phyloP scores from a whole-genome alignment of 495 filamentous ascomycete genomes.

The Achaetomiella virescens region DNA sequence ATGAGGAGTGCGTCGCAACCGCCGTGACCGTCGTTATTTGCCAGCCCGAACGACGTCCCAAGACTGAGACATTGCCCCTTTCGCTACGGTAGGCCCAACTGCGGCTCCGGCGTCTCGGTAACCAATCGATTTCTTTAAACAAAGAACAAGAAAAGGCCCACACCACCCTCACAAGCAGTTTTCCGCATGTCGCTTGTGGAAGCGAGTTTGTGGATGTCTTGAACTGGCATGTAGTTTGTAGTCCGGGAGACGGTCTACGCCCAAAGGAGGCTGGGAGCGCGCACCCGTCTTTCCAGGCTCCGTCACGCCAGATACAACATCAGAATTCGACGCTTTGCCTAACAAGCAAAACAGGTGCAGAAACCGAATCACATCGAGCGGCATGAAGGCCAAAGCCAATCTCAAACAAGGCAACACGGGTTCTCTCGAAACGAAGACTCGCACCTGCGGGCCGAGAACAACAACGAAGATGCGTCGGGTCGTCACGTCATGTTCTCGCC shows the following conservation, averaged over 20 bases:
- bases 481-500: too few species aligned
- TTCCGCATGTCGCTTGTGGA: too few species aligned
- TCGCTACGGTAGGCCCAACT: not conserved
- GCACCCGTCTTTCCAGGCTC: too few species aligned
- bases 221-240: too few species aligned
- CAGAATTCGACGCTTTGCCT: not conserved
- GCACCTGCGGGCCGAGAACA: too few species aligned
- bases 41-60: not conserved
- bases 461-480: too few species aligned
- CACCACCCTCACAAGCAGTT: not conserved
- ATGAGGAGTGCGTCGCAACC: not conserved
- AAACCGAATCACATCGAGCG: not conserved
- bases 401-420: not conserved
- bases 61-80: too few species aligned
- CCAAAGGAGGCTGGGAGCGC: too few species aligned
- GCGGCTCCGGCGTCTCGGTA: constrained; percentile 1
- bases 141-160: not conserved
- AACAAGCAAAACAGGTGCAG: not conserved
- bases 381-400: not conserved
- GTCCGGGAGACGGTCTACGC: too few species aligned
- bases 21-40: not conserved
- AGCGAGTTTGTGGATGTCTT: too few species aligned
- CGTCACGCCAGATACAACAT: not conserved
- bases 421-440: too few species aligned
- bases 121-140: constrained; percentile 2